Evolutionary conservation across 78 protist species (phyloP).

Genomic region (Anaeramoeba flamelloides): DNA sequence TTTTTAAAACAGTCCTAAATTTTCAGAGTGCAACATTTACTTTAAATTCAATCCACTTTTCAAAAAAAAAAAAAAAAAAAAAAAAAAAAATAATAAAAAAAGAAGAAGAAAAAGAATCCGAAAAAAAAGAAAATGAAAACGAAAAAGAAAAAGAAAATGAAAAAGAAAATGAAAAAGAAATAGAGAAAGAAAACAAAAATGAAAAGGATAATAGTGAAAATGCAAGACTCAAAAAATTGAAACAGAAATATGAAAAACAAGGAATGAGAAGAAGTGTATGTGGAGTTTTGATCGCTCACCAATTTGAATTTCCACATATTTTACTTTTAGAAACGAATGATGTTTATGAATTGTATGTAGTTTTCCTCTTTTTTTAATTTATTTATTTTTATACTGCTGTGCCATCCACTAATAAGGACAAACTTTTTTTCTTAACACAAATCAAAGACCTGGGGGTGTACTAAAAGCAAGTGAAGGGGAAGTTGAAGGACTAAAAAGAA

Average conservation of each 20-base stretch:
- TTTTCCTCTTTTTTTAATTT: background rate
- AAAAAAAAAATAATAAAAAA: no score
- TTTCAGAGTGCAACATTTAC: no score
- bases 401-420: no score
- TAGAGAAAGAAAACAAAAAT: no score
- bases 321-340: conserved; percentile 28
- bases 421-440: background rate
- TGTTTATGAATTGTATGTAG: conserved; percentile 2
- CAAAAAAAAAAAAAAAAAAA: no score
- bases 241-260: conserved; percentile 32
- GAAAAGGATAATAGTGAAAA: conserved; percentile 22
- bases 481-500: conserved; percentile 41
- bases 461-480: conserved; percentile 45
- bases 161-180: no score
- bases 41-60: no score
- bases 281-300: conserved; percentile 41
- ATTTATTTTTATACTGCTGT: background rate
- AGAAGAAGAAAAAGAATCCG: no score
- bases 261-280: conserved; percentile 48
- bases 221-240: conserved; percentile 25
- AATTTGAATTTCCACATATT: conserved; percentile 56
- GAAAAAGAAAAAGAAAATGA: no score
- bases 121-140: no score
- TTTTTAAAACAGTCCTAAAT: no score
- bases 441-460: conserved; percentile 45